phyloP scores from a whole-genome alignment of 768 basidiomycete genomes.

The Crucibulum laeve region DNA sequence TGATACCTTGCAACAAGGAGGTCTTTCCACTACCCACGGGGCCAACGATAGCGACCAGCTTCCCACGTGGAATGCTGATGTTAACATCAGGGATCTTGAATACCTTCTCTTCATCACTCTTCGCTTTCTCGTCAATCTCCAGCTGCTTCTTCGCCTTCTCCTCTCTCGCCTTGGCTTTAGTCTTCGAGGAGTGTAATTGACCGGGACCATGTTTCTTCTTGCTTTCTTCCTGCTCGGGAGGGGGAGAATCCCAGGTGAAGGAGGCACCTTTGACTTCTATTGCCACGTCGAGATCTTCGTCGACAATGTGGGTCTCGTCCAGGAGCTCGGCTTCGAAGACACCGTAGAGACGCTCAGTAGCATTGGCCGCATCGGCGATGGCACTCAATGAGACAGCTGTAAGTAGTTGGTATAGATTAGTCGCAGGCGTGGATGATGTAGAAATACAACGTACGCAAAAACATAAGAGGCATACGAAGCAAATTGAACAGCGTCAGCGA shows the following conservation, averaged over 20 bases:
- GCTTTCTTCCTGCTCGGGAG: slow-evolving; percentile 36
- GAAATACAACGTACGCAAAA: slow-evolving; percentile 41
- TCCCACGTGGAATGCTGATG: slow-evolving; percentile 67
- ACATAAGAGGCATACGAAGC: slow-evolving; percentile 77
- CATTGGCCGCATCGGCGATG: slow-evolving; percentile 84
- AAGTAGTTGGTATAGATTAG: slow-evolving; percentile 4
- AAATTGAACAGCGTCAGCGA: slow-evolving; percentile 85
- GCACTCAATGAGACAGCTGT: slow-evolving; percentile 68
- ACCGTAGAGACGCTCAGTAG: slow-evolving; percentile 66
- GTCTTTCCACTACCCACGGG: slow-evolving; percentile 73
- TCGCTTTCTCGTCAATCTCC: slow-evolving; percentile 19
- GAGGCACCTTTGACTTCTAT: slow-evolving; percentile 63
- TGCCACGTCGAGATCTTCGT: slow-evolving; percentile 56
- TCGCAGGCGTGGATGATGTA: slow-evolving; percentile 7
- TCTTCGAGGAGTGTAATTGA: slow-evolving; percentile 7
- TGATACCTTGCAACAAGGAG: slow-evolving; percentile 66
- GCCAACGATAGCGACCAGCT: slow-evolving; percentile 83
- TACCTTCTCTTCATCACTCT: slow-evolving; percentile 33
- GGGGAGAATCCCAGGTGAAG: slow-evolving; percentile 86
- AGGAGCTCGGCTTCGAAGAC: slow-evolving; percentile 85
- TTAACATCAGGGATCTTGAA: slow-evolving; percentile 67
- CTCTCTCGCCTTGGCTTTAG: slow-evolving; percentile 16
- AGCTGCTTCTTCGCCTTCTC: slow-evolving; percentile 23
- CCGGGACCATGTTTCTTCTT: slow-evolving; percentile 23
- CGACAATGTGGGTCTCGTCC: slow-evolving; percentile 50